Evolutionary conservation across 2,329 filamentous ascomycete genomes (phyloP).

Genomic region (Cyphellophora attinorum): DNA sequence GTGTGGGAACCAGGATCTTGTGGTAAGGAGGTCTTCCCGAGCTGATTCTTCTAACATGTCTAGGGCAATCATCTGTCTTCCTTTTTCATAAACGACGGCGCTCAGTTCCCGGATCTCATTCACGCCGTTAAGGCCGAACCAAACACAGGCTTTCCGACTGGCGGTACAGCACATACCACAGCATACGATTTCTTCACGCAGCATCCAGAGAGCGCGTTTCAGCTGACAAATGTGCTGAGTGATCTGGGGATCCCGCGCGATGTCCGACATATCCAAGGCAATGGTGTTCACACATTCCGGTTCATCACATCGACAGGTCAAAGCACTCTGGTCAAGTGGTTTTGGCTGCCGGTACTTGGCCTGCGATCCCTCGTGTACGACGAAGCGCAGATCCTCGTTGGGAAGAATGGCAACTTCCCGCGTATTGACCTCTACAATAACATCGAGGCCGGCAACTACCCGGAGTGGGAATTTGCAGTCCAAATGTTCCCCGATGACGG

Average conservation of each 20-base stretch:
- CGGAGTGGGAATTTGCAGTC: slow-evolving; percentile 55
- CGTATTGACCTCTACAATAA: slow-evolving; percentile 56
- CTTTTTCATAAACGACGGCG: slow-evolving; percentile 35
- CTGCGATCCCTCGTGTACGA: slow-evolving; percentile 50
- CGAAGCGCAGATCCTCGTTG: slow-evolving; percentile 44
- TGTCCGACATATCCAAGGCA: slow-evolving; percentile 58
- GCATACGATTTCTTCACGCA: slow-evolving; percentile 49
- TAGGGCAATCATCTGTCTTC: slow-evolving; percentile 32
- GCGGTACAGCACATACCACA: slow-evolving; percentile 38
- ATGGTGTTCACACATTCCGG: slow-evolving; percentile 58
- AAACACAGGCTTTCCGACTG: slow-evolving; percentile 42
- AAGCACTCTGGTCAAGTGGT: slow-evolving; percentile 57
- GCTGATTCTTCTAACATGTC: no score
- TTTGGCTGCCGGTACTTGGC: slow-evolving; percentile 54
- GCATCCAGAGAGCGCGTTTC: slow-evolving; percentile 54
- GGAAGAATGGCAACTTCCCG: slow-evolving; percentile 52
- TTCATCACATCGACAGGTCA: slow-evolving; percentile 55
- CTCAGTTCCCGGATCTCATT: slow-evolving; percentile 31
- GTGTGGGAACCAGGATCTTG: slow-evolving; percentile 43
- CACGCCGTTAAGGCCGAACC: slow-evolving; percentile 32
- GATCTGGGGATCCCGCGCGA: slow-evolving; percentile 58
- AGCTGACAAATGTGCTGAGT: slow-evolving; percentile 56
- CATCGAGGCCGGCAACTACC: slow-evolving; percentile 51
- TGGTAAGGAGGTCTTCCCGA: no score
- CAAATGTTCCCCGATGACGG: slow-evolving; percentile 56